These are phyloP conservation scores for Trametes sanguinea DNA, from an alignment of 768 basidiomycete species.

Conservation along the genomic window DNA sequence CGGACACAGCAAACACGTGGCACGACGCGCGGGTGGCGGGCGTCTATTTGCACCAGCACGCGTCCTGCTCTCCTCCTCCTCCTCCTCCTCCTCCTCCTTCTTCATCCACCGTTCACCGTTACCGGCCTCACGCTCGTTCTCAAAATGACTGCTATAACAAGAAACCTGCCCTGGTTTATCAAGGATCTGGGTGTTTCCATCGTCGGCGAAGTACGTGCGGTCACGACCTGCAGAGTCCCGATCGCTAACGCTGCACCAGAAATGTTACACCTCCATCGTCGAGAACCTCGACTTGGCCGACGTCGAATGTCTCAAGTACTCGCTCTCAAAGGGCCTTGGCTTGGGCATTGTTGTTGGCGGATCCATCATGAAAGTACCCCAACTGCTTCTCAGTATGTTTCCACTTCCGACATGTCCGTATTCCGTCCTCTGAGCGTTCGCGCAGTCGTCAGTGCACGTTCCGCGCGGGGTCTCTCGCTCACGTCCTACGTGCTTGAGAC, in stretches of 20 bases:
- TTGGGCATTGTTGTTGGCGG: slow-evolving; percentile 92
- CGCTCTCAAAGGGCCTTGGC: slow-evolving; percentile 89
- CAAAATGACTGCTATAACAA: slow-evolving; percentile 75
- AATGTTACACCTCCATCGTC: slow-evolving; percentile 89
- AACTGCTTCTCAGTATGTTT: slow-evolving; percentile 78
- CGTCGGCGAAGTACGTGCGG: slow-evolving; percentile 68
- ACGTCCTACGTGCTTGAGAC: slow-evolving; percentile 91
- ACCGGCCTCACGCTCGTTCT: not conserved
- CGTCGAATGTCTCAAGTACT: slow-evolving; percentile 85
- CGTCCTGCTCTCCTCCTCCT: not conserved
- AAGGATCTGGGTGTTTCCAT: slow-evolving; percentile 79
- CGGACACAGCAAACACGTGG: slow-evolving; percentile 20
- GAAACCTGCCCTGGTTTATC: slow-evolving; percentile 84
- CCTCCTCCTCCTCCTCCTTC: slow-evolving; percentile 1
- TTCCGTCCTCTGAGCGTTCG: not conserved
- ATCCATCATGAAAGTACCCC: slow-evolving; percentile 94
- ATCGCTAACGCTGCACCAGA: slow-evolving; percentile 43
- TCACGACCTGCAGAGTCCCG: not conserved
- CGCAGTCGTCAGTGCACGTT: slow-evolving; percentile 68
- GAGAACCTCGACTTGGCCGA: slow-evolving; percentile 81
- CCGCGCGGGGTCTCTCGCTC: slow-evolving; percentile 86
- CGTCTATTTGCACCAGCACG: slow-evolving; percentile 14
- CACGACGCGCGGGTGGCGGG: slow-evolving; percentile 1
- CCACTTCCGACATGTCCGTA: not conserved
- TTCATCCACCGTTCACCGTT: not conserved